Evolutionary conservation across 2,329 filamentous ascomycete species (phyloP), one percentile per base, ranked within the genome.

Genomic region (Chaetomium sp.): DNA sequence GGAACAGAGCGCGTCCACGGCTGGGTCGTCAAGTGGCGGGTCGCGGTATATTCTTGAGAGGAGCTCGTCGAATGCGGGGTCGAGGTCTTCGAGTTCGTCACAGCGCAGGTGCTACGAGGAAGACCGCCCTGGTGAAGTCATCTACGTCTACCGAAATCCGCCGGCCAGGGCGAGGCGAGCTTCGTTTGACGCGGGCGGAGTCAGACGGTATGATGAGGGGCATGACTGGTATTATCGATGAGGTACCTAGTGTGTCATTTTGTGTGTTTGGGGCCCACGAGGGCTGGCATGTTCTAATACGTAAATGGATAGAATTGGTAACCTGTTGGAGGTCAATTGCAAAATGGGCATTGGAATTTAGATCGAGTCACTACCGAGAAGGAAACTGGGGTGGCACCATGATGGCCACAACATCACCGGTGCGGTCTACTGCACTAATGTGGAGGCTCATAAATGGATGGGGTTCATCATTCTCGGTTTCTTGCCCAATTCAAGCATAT

Each of bases 121-220:
- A 1, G 47, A 58, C 8, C 12, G 13, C 12, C 27, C 59, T 19
- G n/a, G 27, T 1, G 65, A 63, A 23, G 60, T 58, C 3, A 56
- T 63, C 16, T 67, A 70, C 60, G 51, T 64, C 10, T 65, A 55
- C 27, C 66, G 61, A 6, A 64, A 67, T 31, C 19, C 38, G 5
- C 63, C 54, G 16, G 6, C 49, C 27, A 64, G 60, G 56, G 13
- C 33, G 10, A 59, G 64, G 54, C 38, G 60, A 10, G 62, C 51
- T 4, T 67, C 65, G 8, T 59, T 69, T 45, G 67, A 65, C 38
- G 50, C 57, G 10, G 60, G 56, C 13, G 29, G 25, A 4, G 61
- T 38, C 25, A 54, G 57, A 4, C 49, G 60, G 42, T 47, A 63
- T 55, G 66, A 65, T 9, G 60, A 49, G 31, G 58, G n/a, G 13